Percentiles rank a stretch among this genome's conserved stretches.
phyloP scores from a whole-genome alignment of 345 rosid genomes.

The Hirschfeldia incana region DNA sequence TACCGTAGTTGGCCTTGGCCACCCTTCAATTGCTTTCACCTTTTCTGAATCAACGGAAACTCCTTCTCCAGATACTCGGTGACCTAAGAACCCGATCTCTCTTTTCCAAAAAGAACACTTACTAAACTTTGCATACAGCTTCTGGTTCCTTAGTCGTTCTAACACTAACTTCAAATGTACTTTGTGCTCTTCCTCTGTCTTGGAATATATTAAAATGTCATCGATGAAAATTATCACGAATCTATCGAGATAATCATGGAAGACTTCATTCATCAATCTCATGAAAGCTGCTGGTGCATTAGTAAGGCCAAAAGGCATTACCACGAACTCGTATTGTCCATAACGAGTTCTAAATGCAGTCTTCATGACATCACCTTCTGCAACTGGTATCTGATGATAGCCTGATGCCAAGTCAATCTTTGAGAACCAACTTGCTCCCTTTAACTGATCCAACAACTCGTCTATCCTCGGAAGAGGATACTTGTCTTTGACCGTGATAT shows the following conservation, averaged over 20 bases:
- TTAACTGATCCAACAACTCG: not conserved
- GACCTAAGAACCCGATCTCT: not conserved
- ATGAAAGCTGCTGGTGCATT: not conserved
- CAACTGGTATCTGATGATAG: not conserved
- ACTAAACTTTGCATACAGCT: not conserved
- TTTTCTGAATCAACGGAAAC: not conserved
- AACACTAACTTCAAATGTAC: not conserved
- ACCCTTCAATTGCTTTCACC: too few species aligned
- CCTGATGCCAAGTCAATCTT: not conserved
- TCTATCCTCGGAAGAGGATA: not conserved
- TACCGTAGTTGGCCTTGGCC: too few species aligned
- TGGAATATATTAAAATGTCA: not conserved
- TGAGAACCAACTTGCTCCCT: not conserved
- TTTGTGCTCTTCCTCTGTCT: not conserved
- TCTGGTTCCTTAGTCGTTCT: not conserved
- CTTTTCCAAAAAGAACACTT: not conserved
- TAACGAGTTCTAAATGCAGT: not conserved
- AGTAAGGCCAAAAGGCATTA: not conserved
- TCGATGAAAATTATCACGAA: not conserved
- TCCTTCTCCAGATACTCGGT: not conserved
- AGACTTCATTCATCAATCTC: not conserved
- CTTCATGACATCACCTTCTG: not conserved
- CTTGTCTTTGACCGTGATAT: not conserved
- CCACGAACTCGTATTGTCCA: not conserved
- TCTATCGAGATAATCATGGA: not conserved